Evolutionary conservation across 768 basidiomycete species (phyloP), one percentile per base, ranked within the genome.

Genomic region (Holtermannia corniformis): DNA sequence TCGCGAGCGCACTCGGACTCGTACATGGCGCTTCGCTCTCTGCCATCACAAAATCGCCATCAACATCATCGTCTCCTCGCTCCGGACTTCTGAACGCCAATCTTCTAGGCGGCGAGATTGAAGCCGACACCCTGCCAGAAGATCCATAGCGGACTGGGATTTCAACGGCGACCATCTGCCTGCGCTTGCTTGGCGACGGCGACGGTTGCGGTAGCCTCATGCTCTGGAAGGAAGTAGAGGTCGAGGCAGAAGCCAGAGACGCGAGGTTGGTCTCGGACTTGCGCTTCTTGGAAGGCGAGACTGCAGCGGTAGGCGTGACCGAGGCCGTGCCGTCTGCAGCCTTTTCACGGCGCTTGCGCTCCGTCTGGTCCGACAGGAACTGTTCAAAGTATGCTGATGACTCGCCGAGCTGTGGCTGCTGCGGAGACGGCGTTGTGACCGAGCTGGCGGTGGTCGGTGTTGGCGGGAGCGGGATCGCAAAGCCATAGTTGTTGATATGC

Each of bases 51-150:
- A 41, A 41, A 2, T 24, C 42, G 11, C 45, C 42, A 3, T 60
- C 58, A 40, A 24, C 21, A 12, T 25, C 54, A 40, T 57, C 64
- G 4, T 52, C 50, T 7, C 56, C 64, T 55, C 58, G 65, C 14
- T 63, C 63, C n/a, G 32, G 43, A 62, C 27, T 22, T 44, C 51
- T 23, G 32, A 63, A 47, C 60, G 61, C 0, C 59, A 62, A 12
- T 55, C 50, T 10, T 58, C 57, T n/a, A 52, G 51, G 19, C 4
- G n/a, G 45, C 10, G 45, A 25, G 4, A 25, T 13, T 14, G 45
- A 58, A 55, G 16, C 60, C 54, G 25, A 19, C 25, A 22, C 21
- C 44, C 25, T 5, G 52, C n/a, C 12, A 24, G 28, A 19, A 26
- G 42, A 19, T 46, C 47, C 14, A 22, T 41, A 13, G 5, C 13